Evolutionary conservation across 306 rosid genomes (phyloP).

Genomic region (Corylus avellana): DNA sequence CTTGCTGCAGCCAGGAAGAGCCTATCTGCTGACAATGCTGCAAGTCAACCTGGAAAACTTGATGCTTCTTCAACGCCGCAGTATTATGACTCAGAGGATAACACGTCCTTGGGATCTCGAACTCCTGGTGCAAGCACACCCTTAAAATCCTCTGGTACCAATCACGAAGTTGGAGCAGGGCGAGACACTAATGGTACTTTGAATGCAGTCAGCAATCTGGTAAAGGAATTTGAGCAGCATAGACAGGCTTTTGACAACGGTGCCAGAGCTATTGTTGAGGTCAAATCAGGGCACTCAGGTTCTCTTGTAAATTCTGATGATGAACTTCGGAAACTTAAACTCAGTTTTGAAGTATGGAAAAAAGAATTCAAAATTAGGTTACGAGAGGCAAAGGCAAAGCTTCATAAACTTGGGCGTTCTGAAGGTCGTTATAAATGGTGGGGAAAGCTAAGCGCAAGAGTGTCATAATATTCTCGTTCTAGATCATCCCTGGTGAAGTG

Average conservation of each 20-base stretch:
- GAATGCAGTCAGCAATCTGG: slow-evolving; percentile 53
- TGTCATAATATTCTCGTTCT: slow-evolving; percentile 26
- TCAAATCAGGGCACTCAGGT: slow-evolving; percentile 48
- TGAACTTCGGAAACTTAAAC: slow-evolving; percentile 65
- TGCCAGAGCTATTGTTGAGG: slow-evolving; percentile 58
- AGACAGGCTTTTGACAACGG: slow-evolving; percentile 66
- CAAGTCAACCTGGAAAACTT: slow-evolving; percentile 47
- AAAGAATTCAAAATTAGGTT: slow-evolving; percentile 81
- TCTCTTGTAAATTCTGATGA: slow-evolving; percentile 42
- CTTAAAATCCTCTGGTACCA: slow-evolving; percentile 43
- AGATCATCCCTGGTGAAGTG: slow-evolving; percentile 20
- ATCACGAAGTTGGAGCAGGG: slow-evolving; percentile 41
- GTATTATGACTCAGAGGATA: slow-evolving; percentile 71
- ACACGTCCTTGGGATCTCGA: slow-evolving; percentile 68
- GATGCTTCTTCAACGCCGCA: slow-evolving; percentile 44
- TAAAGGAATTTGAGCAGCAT: slow-evolving; percentile 77
- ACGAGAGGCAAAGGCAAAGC: slow-evolving; percentile 57
- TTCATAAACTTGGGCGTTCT: slow-evolving; percentile 46
- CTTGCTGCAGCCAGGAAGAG: slow-evolving; percentile 87
- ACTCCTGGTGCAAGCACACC: slow-evolving; percentile 80
- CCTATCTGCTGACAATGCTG: slow-evolving; percentile 53
- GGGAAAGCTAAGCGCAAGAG: slow-evolving; percentile 62
- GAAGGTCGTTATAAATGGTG: slow-evolving; percentile 84
- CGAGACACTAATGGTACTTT: slow-evolving; percentile 57
- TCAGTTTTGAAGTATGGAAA: slow-evolving; percentile 77